phyloP scores from a whole-genome alignment of 331 rosid species.

The Quercus lobata region DNA sequence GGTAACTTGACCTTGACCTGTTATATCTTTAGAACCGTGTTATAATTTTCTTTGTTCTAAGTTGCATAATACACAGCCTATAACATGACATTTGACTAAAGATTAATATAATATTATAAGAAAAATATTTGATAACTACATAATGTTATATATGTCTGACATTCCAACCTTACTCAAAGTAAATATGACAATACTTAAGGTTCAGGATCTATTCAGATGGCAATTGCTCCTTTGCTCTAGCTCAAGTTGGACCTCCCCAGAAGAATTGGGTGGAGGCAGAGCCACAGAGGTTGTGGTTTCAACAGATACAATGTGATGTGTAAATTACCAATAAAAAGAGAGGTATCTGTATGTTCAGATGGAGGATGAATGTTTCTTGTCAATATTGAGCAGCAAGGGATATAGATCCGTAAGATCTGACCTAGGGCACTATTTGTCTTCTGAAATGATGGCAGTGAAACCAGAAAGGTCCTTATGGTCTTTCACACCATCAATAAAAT shows the following conservation, averaged over 20 bases:
- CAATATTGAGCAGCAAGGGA: background rate
- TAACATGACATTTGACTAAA: background rate
- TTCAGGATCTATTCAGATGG: background rate
- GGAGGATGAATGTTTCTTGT: background rate
- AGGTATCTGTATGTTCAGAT: background rate
- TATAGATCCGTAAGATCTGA: background rate
- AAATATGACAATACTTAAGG: background rate
- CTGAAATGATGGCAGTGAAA: background rate
- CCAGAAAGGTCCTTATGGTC: background rate
- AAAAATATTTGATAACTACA: background rate
- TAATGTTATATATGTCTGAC: background rate
- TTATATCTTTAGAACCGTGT: background rate
- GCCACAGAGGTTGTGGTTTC: background rate
- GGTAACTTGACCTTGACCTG: constrained; percentile 37
- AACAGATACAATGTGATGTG: too few relatives aligned
- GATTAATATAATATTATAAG: background rate
- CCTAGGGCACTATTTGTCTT: background rate
- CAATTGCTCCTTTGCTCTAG: background rate
- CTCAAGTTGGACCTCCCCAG: background rate
- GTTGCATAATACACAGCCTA: background rate
- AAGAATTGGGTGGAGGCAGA: background rate
- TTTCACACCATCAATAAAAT: background rate
- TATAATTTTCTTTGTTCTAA: background rate
- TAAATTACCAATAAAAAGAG: background rate
- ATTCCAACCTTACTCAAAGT: background rate